These are phyloP conservation scores for Cryptococcus sp. DNA, from an alignment of 1,284 basidiomycete genomes.

Conservation along the genomic window DNA sequence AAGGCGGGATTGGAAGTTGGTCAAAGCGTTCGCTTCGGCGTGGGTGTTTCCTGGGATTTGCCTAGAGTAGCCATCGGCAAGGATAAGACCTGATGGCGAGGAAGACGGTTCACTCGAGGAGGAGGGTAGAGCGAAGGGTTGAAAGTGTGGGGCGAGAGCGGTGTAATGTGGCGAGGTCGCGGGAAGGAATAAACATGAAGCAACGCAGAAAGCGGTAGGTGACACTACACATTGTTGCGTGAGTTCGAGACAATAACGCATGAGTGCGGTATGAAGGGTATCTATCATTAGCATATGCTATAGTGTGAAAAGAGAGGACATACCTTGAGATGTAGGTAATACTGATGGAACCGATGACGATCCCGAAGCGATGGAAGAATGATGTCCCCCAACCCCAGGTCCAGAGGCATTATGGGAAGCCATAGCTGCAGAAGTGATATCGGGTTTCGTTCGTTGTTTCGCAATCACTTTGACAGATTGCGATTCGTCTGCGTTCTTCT, in stretches of 20 bases:
- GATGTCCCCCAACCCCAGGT: no score
- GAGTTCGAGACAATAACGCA: slow-evolving; percentile 43
- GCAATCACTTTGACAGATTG: slow-evolving; percentile 23
- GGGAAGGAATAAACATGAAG: slow-evolving; percentile 69
- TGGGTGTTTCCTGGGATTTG: slow-evolving; percentile 95
- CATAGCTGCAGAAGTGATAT: no score
- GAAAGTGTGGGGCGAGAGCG: slow-evolving; percentile 33
- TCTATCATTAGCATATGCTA: slow-evolving; percentile 17
- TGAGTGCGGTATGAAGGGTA: slow-evolving; percentile 38
- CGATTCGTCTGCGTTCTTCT: slow-evolving; percentile 45
- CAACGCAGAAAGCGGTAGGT: slow-evolving; percentile 89
- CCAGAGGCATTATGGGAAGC: no score
- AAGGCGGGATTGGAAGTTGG: slow-evolving; percentile 59
- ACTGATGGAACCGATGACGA: background rate
- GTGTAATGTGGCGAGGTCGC: slow-evolving; percentile 42
- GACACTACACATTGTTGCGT: slow-evolving; percentile 42
- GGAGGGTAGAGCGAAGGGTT: slow-evolving; percentile 17
- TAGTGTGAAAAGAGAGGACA: background rate
- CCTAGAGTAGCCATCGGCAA: slow-evolving; percentile 83
- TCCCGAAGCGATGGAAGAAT: background rate
- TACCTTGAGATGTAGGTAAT: background rate
- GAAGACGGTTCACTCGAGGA: background rate
- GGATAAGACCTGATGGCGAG: slow-evolving; percentile 44
- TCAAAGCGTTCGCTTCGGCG: slow-evolving; percentile 90
- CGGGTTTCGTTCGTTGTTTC: no score